Evolutionary conservation across 1,284 basidiomycete species (phyloP), one percentile per base, ranked within the genome.

Genomic region (Cryptococcus amylolentus): DNA sequence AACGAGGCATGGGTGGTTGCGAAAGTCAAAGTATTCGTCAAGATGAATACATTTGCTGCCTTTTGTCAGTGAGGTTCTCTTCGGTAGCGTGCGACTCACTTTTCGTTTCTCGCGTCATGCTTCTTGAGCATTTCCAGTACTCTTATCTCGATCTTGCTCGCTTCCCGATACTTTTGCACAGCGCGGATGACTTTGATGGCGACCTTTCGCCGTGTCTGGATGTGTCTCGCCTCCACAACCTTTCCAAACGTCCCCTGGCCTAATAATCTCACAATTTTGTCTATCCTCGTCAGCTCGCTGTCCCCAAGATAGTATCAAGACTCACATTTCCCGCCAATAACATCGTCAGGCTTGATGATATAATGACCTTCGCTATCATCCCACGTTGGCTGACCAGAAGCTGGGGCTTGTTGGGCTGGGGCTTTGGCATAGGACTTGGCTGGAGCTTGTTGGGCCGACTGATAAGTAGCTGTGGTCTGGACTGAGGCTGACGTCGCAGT

Each of bases 231-330:
- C 74, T 98, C 91, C 54, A 98, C 94, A 28, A 99, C 96, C 78
- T 98, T 99, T 65, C 96, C 96, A 71, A 98, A 99, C 7, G 96
- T 99, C 6, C 96, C 96, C 79, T 98, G 96, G 16, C 96, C 96
- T 3, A 99, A 82, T 41, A 95, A 81, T 54, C 86, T 84, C 52
- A 94, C 84, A 54, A 95, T 97, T 60, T 89, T 88, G 83, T 94
- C 91, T 93, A 68, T 7, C 12, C 16, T n/a, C 12, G 56, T 68
- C 57, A 68, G 62, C 51, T 38, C 14, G 31, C 26, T 45, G 20
- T 23, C 23, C 23, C 23, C 7, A 18, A 16, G 6, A 48, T 50
- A 53, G 56, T 52, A 42, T 56, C 56, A 31, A 40, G 35, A 80
- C 86, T 68, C 77, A 91, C 91, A 93, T 73, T 88, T 86, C 64